Conservation (phyloP, 441 rosid species). For the Eutrema salsugineum region DNA sequence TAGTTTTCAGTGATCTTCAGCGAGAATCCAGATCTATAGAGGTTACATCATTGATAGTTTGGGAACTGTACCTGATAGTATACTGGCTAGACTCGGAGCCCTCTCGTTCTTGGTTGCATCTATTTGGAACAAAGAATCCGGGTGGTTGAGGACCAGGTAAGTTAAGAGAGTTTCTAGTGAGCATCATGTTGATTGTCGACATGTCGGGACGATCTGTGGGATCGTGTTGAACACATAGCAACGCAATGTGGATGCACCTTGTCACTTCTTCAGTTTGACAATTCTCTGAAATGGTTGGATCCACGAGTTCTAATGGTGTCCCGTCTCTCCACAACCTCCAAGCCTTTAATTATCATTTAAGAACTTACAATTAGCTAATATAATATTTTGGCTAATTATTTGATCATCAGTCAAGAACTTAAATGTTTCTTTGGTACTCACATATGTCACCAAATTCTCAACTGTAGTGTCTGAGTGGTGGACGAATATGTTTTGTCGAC, state of each 20-base stretch:
- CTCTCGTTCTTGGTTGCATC: background rate
- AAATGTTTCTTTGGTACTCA: background rate
- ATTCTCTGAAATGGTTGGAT: conserved; percentile 5
- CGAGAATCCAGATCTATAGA: background rate
- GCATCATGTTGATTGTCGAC: conserved; percentile 17
- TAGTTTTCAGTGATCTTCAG: background rate
- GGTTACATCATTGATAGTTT: background rate
- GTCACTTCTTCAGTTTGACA: background rate
- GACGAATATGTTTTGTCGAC: background rate
- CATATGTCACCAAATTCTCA: conserved; percentile 23
- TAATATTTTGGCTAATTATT: background rate
- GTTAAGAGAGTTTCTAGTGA: background rate
- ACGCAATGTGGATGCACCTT: conserved; percentile 34
- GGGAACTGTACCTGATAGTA: background rate
- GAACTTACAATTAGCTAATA: too few relatives aligned
- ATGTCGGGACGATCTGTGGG: conserved; percentile 21
- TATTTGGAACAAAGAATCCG: background rate
- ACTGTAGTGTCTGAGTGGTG: background rate
- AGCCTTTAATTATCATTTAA: conserved; percentile 9
- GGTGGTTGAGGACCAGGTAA: background rate
- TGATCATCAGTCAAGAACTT: background rate
- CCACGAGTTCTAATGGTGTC: conserved; percentile 13
- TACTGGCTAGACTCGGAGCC: background rate
- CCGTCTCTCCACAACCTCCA: conserved; percentile 39
- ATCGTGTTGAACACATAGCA: conserved; percentile 34